Conservation (phyloP, 495 filamentous ascomycete species). For the Symbiotaphrina buchneri region DNA sequence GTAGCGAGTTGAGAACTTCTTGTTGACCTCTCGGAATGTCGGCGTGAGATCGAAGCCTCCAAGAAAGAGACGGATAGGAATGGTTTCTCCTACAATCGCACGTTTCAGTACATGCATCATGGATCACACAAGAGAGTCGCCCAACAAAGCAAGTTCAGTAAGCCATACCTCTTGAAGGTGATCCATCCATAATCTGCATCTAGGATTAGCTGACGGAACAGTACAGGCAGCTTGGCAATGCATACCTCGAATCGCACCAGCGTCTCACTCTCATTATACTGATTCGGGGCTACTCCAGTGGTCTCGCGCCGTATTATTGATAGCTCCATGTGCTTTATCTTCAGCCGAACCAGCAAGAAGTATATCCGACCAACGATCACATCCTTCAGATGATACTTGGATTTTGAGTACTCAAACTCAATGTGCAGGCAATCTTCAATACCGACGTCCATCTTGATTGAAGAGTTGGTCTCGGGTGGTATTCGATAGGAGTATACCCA, state of each 20-base stretch:
- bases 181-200: slow-evolving; percentile 90
- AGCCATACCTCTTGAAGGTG: slow-evolving; percentile 59
- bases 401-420: slow-evolving; percentile 98
- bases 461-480: slow-evolving; percentile 91
- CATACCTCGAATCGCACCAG: slow-evolving; percentile 85
- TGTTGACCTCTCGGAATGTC: slow-evolving; percentile 98
- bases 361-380: slow-evolving; percentile 98
- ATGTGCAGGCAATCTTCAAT: slow-evolving; percentile 99
- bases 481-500: slow-evolving; percentile 99
- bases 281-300: slow-evolving; percentile 95
- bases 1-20: slow-evolving; percentile 97
- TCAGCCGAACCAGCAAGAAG: slow-evolving; percentile 89
- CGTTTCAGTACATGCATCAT: background rate
- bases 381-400: slow-evolving; percentile 97
- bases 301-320: slow-evolving; percentile 95
- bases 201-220: background rate
- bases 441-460: slow-evolving; percentile 99
- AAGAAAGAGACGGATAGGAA: slow-evolving; percentile 92
- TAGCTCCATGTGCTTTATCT: slow-evolving; percentile 99
- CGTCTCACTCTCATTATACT: slow-evolving; percentile 99
- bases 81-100: slow-evolving; percentile 54
- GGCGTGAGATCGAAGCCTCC: slow-evolving; percentile 95
- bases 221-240: background rate
- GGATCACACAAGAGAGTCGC: background rate
- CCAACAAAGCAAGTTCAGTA: slow-evolving; percentile 2